Evolutionary conservation across 2,329 filamentous ascomycete genomes (phyloP).

Genomic region (Fusarium sororula): DNA sequence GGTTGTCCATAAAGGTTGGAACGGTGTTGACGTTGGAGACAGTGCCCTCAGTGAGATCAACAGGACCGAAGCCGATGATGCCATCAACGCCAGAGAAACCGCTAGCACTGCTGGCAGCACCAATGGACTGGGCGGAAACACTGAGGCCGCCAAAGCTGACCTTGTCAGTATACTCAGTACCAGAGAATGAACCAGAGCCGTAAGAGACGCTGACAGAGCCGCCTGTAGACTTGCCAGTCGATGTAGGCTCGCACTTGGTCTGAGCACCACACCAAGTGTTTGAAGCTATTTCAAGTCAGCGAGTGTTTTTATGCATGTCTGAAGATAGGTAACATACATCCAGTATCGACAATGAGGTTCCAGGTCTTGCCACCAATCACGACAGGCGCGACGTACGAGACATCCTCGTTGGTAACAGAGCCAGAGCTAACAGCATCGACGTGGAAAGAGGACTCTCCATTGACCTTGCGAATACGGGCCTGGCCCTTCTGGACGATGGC

Average conservation of each 20-base stretch:
- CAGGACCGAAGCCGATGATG: neutral
- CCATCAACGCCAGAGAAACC: neutral
- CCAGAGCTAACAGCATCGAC: neutral
- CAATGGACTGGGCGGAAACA: neutral
- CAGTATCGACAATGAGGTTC: neutral
- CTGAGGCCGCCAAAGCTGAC: neutral
- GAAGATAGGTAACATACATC: neutral
- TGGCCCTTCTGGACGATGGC: neutral
- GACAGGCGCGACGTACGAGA: neutral
- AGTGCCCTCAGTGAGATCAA: neutral
- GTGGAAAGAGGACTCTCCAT: neutral
- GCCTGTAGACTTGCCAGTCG: neutral
- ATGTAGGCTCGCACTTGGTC: neutral
- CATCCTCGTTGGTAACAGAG: neutral
- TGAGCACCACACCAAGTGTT: constrained; percentile 2
- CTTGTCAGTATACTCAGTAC: neutral
- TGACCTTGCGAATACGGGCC: neutral
- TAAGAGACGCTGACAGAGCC: neutral
- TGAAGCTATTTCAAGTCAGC: neutral
- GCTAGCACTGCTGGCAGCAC: neutral
- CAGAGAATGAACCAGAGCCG: neutral
- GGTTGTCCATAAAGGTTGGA: neutral
- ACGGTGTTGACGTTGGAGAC: neutral
- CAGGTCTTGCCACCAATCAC: neutral
- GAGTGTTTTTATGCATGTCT: accelerated